Conservation (phyloP, 2,329 filamentous ascomycete genomes). For the Paecilomyces variotii region DNA sequence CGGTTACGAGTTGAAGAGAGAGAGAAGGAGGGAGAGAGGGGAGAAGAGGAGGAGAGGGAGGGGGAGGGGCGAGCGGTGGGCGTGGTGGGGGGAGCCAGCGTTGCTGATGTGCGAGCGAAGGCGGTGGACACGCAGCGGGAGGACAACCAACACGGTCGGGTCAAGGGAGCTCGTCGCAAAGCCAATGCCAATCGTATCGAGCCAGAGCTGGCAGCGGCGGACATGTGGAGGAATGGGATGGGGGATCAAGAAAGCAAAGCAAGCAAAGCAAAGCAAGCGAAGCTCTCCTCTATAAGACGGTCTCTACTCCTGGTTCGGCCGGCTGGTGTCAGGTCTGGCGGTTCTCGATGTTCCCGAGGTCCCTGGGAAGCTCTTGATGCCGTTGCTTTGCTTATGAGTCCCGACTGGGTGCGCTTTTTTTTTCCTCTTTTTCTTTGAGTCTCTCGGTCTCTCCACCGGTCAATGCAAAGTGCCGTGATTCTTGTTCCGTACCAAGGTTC, state of each 20-base stretch:
- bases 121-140: conserved; percentile 22
- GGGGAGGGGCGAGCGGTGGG: conserved; percentile 11
- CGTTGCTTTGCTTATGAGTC: not conserved
- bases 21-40: conserved; percentile 11
- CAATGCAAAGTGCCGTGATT: not conserved
- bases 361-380: not conserved
- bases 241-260: not conserved
- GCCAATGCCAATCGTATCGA: not conserved
- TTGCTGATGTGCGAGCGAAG: conserved; percentile 26
- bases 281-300: not conserved
- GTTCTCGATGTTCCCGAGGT: not conserved
- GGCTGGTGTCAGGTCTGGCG: not conserved
- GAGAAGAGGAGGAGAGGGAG: conserved; percentile 18
- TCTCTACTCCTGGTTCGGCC: not conserved
- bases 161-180: conserved; percentile 20
- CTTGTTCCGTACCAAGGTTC: not conserved
- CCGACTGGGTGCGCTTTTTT: too few relatives aligned
- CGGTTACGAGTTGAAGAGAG: conserved; percentile 20
- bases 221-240: not conserved
- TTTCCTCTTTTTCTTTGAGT: not conserved
- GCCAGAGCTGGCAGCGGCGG: conserved; percentile 1
- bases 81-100: conserved; percentile 35
- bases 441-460: not conserved
- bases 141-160: conserved; percentile 11
- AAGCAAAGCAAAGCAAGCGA: not conserved